These are phyloP conservation scores for Taxawa tesnikishii DNA, from an alignment of 2,329 filamentous ascomycete species.

Conservation along the genomic window DNA sequence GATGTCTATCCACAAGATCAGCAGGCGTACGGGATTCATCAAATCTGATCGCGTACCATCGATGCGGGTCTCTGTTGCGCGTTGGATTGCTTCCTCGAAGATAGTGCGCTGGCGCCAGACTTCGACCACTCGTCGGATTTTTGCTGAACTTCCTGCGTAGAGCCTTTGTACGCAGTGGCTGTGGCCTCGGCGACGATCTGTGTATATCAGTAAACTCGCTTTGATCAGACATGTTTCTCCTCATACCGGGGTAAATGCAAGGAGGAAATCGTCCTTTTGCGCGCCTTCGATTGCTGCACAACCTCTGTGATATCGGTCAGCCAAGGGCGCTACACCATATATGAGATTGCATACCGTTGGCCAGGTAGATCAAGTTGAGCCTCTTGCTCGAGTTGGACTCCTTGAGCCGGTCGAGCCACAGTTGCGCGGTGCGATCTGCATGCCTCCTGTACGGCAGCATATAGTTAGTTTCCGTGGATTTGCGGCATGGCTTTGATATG, in stretches of 20 bases:
- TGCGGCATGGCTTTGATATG: background rate
- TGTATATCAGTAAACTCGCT: constrained; percentile 1
- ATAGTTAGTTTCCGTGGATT: too few relatives aligned
- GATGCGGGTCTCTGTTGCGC: constrained; percentile 66
- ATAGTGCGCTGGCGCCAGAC: constrained; percentile 84
- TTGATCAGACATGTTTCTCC: background rate
- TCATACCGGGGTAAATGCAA: constrained; percentile 68
- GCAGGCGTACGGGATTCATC: constrained; percentile 9
- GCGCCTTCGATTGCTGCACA: constrained; percentile 86
- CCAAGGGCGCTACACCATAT: constrained; percentile 2
- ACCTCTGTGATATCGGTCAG: constrained; percentile 52
- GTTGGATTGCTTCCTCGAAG: constrained; percentile 70
- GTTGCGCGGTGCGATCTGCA: constrained; percentile 78
- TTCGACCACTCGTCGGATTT: constrained; percentile 85
- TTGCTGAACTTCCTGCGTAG: constrained; percentile 70
- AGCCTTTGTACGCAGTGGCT: constrained; percentile 79
- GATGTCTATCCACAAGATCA: constrained; percentile 27
- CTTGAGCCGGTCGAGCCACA: constrained; percentile 84
- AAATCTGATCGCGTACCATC: constrained; percentile 47
- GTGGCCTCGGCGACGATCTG: constrained; percentile 80
- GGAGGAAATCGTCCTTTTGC: constrained; percentile 87
- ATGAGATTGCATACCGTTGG: constrained; percentile 55
- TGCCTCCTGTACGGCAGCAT: constrained; percentile 70
- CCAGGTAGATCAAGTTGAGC: constrained; percentile 84
- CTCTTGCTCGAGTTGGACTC: constrained; percentile 80